These are phyloP conservation scores for Paralagenidium karlingii DNA, from an alignment of 352 stramenopile species.

Conservation along the genomic window DNA sequence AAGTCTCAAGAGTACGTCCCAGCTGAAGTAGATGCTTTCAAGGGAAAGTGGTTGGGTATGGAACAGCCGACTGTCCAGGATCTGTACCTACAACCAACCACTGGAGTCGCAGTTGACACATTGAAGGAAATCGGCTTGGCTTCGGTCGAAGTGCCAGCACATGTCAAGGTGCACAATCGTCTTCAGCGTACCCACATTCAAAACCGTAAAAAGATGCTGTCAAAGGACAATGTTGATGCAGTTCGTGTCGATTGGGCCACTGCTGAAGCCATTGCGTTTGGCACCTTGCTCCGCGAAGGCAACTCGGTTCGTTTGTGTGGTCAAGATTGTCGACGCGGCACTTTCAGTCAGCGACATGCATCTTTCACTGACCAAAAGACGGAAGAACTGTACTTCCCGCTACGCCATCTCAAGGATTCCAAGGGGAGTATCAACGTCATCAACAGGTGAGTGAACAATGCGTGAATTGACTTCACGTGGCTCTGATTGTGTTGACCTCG, in stretches of 20 bases:
- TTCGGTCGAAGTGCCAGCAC: conserved; percentile 42
- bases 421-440: conserved; percentile 42
- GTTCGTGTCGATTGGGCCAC: conserved; percentile 81
- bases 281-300: conserved; percentile 69
- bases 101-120: conserved; percentile 38
- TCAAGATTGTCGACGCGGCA: conserved; percentile 81
- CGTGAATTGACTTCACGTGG: too few species aligned
- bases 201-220: conserved; percentile 57
- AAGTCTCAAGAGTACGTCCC: conserved; percentile 48
- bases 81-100: conserved; percentile 34
- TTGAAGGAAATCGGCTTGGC: conserved; percentile 46
- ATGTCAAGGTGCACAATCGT: conserved; percentile 47
- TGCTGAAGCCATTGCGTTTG: conserved; percentile 81
- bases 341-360: conserved; percentile 81
- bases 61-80: conserved; percentile 28
- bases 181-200: conserved; percentile 72
- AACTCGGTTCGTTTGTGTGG: conserved; percentile 75
- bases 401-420: conserved; percentile 33
- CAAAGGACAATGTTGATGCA: conserved; percentile 14
- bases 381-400: conserved; percentile 68
- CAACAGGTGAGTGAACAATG: too few species aligned
- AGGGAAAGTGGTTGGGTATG: conserved; percentile 53
- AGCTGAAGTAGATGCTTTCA: conserved; percentile 57
- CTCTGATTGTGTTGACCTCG: too few species aligned
- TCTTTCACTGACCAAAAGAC: conserved; percentile 75